phyloP scores from a whole-genome alignment of 1,139 yeast genomes.

The Lodderomyces oxycetoniae region DNA sequence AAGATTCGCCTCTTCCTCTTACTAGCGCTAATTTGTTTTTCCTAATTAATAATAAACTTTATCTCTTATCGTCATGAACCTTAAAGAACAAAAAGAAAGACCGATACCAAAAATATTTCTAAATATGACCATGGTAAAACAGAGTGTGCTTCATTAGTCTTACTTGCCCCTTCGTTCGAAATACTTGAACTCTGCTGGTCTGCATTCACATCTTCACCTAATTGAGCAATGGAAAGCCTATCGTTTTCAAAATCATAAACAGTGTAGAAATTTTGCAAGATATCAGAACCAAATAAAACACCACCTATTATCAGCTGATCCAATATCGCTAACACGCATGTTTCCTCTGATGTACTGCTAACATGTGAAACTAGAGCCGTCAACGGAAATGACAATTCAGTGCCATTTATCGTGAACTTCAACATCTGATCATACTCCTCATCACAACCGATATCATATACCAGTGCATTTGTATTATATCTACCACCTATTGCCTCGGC shows the following conservation, averaged over 20 bases:
- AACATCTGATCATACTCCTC: neutral
- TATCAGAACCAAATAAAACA: slow-evolving; percentile 20
- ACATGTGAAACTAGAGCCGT: slow-evolving; percentile 17
- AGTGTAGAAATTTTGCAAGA: slow-evolving; percentile 24
- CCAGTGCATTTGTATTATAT: slow-evolving; percentile 4
- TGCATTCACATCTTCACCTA: neutral
- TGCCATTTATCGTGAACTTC: slow-evolving; percentile 28
- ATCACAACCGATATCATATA: slow-evolving; percentile 19
- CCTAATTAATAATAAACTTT: too few relatives aligned
- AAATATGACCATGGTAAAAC: too few relatives aligned
- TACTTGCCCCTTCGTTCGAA: too few relatives aligned
- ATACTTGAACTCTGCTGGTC: too few relatives aligned
- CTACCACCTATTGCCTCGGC: slow-evolving; percentile 28
- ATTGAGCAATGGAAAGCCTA: slow-evolving; percentile 5
- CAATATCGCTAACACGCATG: slow-evolving; percentile 19
- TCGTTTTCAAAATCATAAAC: slow-evolving; percentile 23
- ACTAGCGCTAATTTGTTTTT: too few relatives aligned
- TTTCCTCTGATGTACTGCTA: slow-evolving; percentile 1
- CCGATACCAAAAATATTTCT: too few relatives aligned
- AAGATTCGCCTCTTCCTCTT: too few relatives aligned
- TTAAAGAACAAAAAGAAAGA: too few relatives aligned
- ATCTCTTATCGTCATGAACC: too few relatives aligned
- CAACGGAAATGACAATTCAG: slow-evolving; percentile 25
- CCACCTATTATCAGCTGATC: slow-evolving; percentile 13
- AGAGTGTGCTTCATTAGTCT: too few relatives aligned